These are phyloP conservation scores for Apiotrichum mycotoxinovorans DNA, from an alignment of 1,284 basidiomycete species.

Conservation along the genomic window DNA sequence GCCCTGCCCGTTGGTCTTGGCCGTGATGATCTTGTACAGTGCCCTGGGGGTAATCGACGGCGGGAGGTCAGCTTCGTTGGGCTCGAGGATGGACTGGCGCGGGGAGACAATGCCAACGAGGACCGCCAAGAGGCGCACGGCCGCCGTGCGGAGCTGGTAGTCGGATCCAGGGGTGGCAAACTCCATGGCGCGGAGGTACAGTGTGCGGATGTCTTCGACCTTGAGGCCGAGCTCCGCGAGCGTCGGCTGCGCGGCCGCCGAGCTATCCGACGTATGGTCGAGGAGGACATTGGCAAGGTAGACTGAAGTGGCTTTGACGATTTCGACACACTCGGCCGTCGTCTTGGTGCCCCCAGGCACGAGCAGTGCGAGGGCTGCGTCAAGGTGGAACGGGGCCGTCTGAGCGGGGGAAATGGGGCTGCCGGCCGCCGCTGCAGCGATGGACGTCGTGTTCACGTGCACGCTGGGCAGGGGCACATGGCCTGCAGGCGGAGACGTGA, in stretches of 20 bases:
- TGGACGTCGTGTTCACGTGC: no score
- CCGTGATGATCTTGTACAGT: conserved; percentile 32
- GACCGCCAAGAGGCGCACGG: conserved; percentile 39
- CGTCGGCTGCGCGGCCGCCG: not conserved
- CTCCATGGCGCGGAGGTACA: conserved; percentile 31
- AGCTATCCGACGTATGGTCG: conserved; percentile 13
- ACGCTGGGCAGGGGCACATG: conserved; percentile 3
- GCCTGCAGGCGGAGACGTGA: conserved; percentile 10
- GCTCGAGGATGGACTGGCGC: conserved; percentile 19
- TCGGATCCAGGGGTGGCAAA: conserved; percentile 28
- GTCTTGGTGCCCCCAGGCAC: conserved; percentile 24
- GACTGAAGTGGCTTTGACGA: conserved; percentile 36
- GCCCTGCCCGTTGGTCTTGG: conserved; percentile 14
- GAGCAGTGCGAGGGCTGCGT: conserved; percentile 34
- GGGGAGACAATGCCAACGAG: conserved; percentile 34
- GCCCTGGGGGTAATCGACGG: conserved; percentile 27
- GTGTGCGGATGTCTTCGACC: conserved; percentile 23
- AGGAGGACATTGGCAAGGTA: conserved; percentile 29
- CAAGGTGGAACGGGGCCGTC: conserved; percentile 31
- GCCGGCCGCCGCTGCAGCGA: not conserved
- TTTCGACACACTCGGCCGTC: conserved; percentile 27
- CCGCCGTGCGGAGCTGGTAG: conserved; percentile 32
- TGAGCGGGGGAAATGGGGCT: not conserved
- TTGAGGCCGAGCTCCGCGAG: conserved; percentile 15
- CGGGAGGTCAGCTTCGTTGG: conserved; percentile 19